Evolutionary conservation across 129 eudicot species (phyloP).

Genomic region (Daucus carota): DNA sequence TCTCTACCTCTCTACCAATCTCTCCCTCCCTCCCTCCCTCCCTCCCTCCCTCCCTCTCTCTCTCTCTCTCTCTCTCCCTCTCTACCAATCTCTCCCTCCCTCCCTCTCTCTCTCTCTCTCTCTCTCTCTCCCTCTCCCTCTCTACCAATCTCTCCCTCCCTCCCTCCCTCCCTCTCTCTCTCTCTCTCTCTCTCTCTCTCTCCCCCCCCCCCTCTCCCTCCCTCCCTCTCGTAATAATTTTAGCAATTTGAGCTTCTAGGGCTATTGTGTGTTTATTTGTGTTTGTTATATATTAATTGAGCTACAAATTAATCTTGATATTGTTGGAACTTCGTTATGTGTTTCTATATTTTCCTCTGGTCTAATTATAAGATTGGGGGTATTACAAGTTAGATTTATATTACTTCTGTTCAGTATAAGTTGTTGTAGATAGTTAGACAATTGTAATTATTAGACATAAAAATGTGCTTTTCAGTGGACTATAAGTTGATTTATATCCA

Average conservation of each 20-base stretch:
- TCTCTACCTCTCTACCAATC: neutral
- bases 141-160: too few species aligned
- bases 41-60: neutral
- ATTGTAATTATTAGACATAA: neutral
- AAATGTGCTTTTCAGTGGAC: too few species aligned
- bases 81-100: too few species aligned
- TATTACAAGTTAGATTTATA: too few species aligned
- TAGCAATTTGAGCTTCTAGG: neutral
- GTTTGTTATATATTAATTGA: too few species aligned
- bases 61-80: neutral
- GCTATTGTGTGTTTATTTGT: neutral
- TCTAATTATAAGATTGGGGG: too few species aligned
- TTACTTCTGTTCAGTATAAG: neutral
- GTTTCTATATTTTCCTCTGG: too few species aligned
- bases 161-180: too few species aligned
- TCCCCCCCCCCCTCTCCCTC: too few species aligned
- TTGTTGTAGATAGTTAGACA: neutral
- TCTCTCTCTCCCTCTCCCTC: too few species aligned
- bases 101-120: neutral
- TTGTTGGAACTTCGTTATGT: neutral
- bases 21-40: neutral
- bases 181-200: too few species aligned
- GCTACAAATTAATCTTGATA: neutral
- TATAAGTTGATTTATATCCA: neutral
- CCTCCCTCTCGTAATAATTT: too few species aligned